Conservation (phyloP, 768 basidiomycete species). For the Pisolithus tinctorius region DNA sequence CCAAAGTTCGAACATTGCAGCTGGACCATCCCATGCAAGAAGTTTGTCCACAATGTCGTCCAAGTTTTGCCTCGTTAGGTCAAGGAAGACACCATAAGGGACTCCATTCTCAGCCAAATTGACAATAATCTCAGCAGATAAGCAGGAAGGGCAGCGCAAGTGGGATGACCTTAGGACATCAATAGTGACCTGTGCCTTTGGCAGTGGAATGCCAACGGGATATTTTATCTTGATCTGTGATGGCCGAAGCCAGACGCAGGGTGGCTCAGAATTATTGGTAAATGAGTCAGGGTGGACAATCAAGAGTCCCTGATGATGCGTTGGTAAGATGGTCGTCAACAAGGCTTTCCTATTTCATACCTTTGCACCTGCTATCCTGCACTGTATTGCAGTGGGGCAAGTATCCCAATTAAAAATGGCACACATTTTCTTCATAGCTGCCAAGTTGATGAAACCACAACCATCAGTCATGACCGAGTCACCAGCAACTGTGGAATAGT, state of each 20-base stretch:
- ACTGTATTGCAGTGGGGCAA: constrained; percentile 45
- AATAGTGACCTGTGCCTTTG: constrained; percentile 41
- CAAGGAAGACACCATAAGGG: constrained; percentile 31
- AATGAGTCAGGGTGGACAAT: constrained; percentile 24
- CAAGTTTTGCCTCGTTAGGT: constrained; percentile 32
- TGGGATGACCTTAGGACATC: constrained; percentile 51
- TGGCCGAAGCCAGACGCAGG: constrained; percentile 29
- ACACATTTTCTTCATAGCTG: constrained; percentile 29
- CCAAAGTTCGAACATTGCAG: constrained; percentile 40
- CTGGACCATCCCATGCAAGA: constrained; percentile 38
- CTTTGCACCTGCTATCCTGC: constrained; percentile 43
- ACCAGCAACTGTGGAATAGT: not conserved
- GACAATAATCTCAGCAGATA: constrained; percentile 54
- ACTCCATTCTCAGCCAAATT: constrained; percentile 65
- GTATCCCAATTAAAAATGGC: constrained; percentile 30
- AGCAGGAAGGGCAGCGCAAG: constrained; percentile 36
- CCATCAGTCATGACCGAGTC: constrained; percentile 52
- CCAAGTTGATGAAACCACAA: constrained; percentile 39
- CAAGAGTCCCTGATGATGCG: constrained; percentile 15
- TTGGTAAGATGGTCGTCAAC: not conserved
- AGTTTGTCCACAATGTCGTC: constrained; percentile 31
- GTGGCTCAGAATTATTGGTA: constrained; percentile 10
- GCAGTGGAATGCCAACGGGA: constrained; percentile 17
- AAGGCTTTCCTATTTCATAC: constrained; percentile 8
- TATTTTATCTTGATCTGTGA: constrained; percentile 46